These are phyloP conservation scores for Triticum dicoccoides DNA, from an alignment of 176 grass and related monocot genomes.

Conservation along the genomic window DNA sequence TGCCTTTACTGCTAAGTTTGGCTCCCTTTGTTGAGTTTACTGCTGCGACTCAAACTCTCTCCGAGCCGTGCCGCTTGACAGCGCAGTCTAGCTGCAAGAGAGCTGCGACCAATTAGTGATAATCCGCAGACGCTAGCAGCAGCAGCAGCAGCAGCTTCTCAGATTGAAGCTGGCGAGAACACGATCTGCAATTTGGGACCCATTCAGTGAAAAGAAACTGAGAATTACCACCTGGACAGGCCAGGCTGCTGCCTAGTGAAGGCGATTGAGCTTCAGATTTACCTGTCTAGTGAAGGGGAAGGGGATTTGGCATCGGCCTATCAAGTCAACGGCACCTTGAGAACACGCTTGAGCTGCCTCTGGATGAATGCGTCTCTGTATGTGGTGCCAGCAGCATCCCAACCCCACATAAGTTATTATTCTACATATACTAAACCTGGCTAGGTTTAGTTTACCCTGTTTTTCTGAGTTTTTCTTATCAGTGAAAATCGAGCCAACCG, in stretches of 20 bases:
- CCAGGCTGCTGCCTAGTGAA: background rate
- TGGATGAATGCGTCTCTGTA: background rate
- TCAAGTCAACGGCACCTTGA: background rate
- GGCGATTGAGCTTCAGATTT: background rate
- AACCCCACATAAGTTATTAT: too few species aligned
- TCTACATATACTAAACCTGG: too few species aligned
- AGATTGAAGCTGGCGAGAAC: background rate
- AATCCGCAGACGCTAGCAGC: background rate
- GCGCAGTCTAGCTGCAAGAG: background rate
- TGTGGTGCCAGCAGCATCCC: too few species aligned
- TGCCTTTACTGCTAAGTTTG: too few species aligned
- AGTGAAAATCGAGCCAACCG: too few species aligned
- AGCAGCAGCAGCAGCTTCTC: background rate
- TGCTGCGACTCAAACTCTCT: too few species aligned
- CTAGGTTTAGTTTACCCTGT: too few species aligned
- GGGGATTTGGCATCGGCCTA: background rate
- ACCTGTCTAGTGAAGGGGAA: background rate
- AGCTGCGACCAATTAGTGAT: background rate
- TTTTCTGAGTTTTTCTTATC: too few species aligned
- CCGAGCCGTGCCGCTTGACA: too few species aligned
- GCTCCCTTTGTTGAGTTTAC: too few species aligned
- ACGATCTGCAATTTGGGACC: background rate
- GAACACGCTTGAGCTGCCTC: background rate
- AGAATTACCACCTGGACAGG: background rate
- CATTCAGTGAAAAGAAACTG: background rate